Evolutionary conservation across 352 stramenopile genomes (phyloP).

Genomic region (Paralagenidium karlingii): DNA sequence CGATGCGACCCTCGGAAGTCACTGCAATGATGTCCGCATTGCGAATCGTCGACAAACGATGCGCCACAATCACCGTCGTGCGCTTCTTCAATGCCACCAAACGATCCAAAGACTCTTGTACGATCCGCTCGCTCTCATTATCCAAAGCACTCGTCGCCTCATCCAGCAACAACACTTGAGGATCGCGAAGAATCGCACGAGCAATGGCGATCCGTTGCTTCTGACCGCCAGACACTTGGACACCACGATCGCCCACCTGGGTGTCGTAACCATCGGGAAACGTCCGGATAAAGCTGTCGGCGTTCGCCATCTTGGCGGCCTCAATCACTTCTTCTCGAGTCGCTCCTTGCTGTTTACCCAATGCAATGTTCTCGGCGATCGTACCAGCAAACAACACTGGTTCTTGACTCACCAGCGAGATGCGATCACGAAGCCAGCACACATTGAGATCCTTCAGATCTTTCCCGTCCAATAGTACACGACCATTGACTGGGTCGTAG

Average conservation of each 20-base stretch:
- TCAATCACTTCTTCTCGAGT: slow-evolving; percentile 64
- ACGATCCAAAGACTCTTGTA: slow-evolving; percentile 36
- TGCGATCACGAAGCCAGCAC: slow-evolving; percentile 22
- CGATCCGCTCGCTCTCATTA: slow-evolving; percentile 18
- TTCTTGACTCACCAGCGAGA: slow-evolving; percentile 56
- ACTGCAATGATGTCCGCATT: slow-evolving; percentile 88
- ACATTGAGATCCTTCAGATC: slow-evolving; percentile 59
- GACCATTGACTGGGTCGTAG: slow-evolving; percentile 42
- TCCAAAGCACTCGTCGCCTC: slow-evolving; percentile 85
- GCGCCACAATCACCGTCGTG: slow-evolving; percentile 77
- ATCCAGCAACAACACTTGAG: slow-evolving; percentile 82
- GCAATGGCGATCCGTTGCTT: slow-evolving; percentile 91
- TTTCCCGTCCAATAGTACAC: slow-evolving; percentile 51
- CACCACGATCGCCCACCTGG: slow-evolving; percentile 81
- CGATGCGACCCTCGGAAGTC: slow-evolving; percentile 53
- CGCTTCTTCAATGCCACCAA: slow-evolving; percentile 31
- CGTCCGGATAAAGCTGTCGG: slow-evolving; percentile 81
- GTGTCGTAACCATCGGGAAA: slow-evolving; percentile 84
- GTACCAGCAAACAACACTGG: slow-evolving; percentile 66
- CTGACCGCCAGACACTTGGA: slow-evolving; percentile 89
- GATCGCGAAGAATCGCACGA: slow-evolving; percentile 82
- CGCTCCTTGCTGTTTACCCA: slow-evolving; percentile 17
- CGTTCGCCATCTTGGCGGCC: slow-evolving; percentile 75
- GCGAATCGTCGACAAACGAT: slow-evolving; percentile 82
- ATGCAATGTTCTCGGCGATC: slow-evolving; percentile 77